phyloP scores from a whole-genome alignment of 225 moss, liverwort and hornwort species.

The Asterella californica region DNA sequence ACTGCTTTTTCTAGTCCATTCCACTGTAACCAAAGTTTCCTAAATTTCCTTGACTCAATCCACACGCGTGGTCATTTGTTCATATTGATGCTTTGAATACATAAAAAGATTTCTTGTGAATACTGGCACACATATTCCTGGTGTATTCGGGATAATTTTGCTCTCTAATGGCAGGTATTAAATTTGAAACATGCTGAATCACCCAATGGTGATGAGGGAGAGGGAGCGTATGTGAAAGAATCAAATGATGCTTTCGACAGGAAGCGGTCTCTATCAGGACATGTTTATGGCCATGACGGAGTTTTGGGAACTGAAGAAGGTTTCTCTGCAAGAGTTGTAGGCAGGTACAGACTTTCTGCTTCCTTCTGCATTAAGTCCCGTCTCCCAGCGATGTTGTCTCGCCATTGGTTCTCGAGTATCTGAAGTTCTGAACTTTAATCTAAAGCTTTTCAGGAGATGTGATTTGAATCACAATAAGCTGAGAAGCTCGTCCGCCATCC shows the following conservation, averaged over 20 bases:
- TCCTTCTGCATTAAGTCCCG: background rate
- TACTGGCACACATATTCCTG: background rate
- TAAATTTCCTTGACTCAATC: background rate
- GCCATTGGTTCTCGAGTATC: too few species aligned
- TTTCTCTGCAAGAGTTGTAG: slow-evolving; percentile 78
- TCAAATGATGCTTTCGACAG: slow-evolving; percentile 9
- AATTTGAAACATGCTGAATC: slow-evolving; percentile 53
- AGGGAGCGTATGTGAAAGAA: slow-evolving; percentile 27
- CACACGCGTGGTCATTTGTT: too few species aligned
- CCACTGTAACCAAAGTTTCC: background rate
- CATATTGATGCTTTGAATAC: too few species aligned
- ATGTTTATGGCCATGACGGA: slow-evolving; percentile 56
- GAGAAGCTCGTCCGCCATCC: background rate
- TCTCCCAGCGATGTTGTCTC: background rate
- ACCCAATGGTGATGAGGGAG: slow-evolving; percentile 31
- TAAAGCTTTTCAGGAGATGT: background rate
- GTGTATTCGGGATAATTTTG: background rate
- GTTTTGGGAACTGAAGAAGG: slow-evolving; percentile 63
- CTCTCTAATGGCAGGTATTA: slow-evolving; percentile 45
- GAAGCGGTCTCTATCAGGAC: slow-evolving; percentile 12
- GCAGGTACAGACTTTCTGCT: slow-evolving; percentile 42
- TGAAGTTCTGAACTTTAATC: background rate
- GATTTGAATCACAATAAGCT: background rate
- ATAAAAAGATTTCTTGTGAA: too few species aligned
- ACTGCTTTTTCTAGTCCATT: background rate